phyloP scores from a whole-genome alignment of 2,329 filamentous ascomycete genomes.

The Paraphoma chrysanthemicola region DNA sequence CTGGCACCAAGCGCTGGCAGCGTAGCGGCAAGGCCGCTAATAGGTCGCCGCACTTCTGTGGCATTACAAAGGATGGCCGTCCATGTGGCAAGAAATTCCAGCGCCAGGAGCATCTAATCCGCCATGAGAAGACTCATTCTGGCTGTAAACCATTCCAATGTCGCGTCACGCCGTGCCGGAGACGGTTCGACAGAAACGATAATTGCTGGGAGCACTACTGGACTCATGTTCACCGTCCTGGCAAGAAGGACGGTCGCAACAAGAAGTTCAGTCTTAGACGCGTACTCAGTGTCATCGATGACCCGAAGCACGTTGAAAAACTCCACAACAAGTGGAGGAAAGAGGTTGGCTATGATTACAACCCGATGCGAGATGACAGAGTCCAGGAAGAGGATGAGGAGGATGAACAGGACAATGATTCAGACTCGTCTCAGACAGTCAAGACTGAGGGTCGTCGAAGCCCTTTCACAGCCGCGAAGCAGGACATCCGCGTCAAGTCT shows the following conservation, averaged over 20 bases:
- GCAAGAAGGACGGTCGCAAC: slow-evolving; percentile 38
- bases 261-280: slow-evolving; percentile 27
- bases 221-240: slow-evolving; percentile 36
- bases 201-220: slow-evolving; percentile 44
- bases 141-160: slow-evolving; percentile 29
- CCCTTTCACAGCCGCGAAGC: slow-evolving; percentile 2
- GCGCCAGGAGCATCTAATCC: slow-evolving; percentile 40
- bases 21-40: not conserved
- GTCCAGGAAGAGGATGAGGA: slow-evolving; percentile 5
- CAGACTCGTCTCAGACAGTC: not conserved
- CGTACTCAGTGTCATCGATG: slow-evolving; percentile 30
- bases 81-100: slow-evolving; percentile 26
- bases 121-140: slow-evolving; percentile 37
- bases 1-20: slow-evolving; percentile 7
- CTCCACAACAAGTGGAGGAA: slow-evolving; percentile 31
- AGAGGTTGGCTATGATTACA: slow-evolving; percentile 19
- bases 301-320: slow-evolving; percentile 39
- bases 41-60: too few relatives aligned
- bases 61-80: not conserved
- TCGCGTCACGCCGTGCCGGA: slow-evolving; percentile 23
- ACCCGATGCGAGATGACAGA: slow-evolving; percentile 10
- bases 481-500: slow-evolving; percentile 6
- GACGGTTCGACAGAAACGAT: slow-evolving; percentile 41
- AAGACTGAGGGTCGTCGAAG: not conserved
- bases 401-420: slow-evolving; percentile 6